Evolutionary conservation across 805 yeast species (phyloP), one percentile per base, ranked within the genome.

Genomic region (Myxozyma melibiosi): DNA sequence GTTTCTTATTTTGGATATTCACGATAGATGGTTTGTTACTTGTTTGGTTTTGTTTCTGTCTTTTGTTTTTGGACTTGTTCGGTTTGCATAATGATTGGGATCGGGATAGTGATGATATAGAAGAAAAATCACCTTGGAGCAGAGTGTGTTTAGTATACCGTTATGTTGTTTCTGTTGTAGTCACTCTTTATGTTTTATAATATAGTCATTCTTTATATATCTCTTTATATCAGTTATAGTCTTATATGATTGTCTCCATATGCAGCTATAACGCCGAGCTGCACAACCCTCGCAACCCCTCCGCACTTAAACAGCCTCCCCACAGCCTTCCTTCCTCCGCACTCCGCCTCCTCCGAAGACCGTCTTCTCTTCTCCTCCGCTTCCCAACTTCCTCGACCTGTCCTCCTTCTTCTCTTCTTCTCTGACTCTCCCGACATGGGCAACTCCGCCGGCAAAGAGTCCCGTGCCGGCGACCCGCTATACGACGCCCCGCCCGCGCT

Each of bases 391-490:
- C n/a, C n/a, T n/a, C n/a, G n/a, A 22, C 37, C 9, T 28, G 9
- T 11, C 46, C 30, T 13, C 31, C 25, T 13, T 16, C 25, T n/a
- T 13, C 25, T 22, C 41, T 40, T 14, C 43, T 16, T 31, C 18
- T 20, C 31, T 7, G 25, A 5, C 30, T 53, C 47, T 22, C 37
- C 40, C 46, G 24, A 5, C n/a, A 68, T 67, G 71, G 71, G 71
- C 35, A 69, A 68, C 61, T 61, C 66, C 38, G 60, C 60, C 41
- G 66, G 68, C 34, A 67, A 66, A 34, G 70, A 68, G 49, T 47
- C 57, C 41, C 59, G 65, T 58, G 28, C 34, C 30, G 51, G 30
- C 24, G 40, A n/a, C n/a, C n/a, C n/a, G n/a, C n/a, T n/a, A n/a
- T n/a, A n/a, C n/a, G n/a, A n/a, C n/a, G 40, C 45, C 4, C 46